A percentile compares a stretch with the other conserved stretches of the same genome.
phyloP scores from a whole-genome alignment of 1,284 basidiomycete genomes.

The Fomitopsis pinicola region DNA sequence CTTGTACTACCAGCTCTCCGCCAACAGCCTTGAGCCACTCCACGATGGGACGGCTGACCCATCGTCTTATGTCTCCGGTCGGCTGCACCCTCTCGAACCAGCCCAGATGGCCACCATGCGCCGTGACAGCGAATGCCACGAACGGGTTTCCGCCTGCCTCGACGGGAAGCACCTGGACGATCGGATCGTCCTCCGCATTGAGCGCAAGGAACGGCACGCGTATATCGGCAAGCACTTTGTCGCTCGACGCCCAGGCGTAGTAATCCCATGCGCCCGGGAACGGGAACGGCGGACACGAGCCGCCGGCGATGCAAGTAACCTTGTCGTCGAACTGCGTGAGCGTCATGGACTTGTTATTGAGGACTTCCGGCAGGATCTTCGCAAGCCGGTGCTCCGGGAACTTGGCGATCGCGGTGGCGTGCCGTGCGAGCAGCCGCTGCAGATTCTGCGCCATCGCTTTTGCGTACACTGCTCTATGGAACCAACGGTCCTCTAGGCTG shows the following conservation, averaged over 20 bases:
- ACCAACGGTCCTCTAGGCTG: slow-evolving; percentile 61
- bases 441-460: slow-evolving; percentile 83
- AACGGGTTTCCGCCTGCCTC: slow-evolving; percentile 57
- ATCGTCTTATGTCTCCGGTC: slow-evolving; percentile 48
- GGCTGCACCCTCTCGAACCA: slow-evolving; percentile 75
- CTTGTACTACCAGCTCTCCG: slow-evolving; percentile 43
- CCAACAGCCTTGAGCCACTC: slow-evolving; percentile 69
- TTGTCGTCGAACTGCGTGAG: slow-evolving; percentile 60
- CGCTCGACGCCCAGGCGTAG: slow-evolving; percentile 68
- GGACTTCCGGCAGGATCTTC: slow-evolving; percentile 39
- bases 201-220: slow-evolving; percentile 77
- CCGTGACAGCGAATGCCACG: slow-evolving; percentile 73
- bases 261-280: slow-evolving; percentile 77
- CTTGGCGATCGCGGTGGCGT: slow-evolving; percentile 46
- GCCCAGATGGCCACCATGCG: slow-evolving; percentile 88
- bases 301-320: slow-evolving; percentile 76
- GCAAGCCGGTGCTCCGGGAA: slow-evolving; percentile 50
- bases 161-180: slow-evolving; percentile 63
- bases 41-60: slow-evolving; percentile 70
- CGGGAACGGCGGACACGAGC: slow-evolving; percentile 76
- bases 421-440: slow-evolving; percentile 58
- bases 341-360: slow-evolving; percentile 48
- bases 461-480: slow-evolving; percentile 76
- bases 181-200: slow-evolving; percentile 90
- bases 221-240: slow-evolving; percentile 52